Percentiles rank a stretch among this genome's conserved stretches.
Evolutionary conservation across 305 asterid genomes (phyloP).

Genomic region (Fraxinus albicans): DNA sequence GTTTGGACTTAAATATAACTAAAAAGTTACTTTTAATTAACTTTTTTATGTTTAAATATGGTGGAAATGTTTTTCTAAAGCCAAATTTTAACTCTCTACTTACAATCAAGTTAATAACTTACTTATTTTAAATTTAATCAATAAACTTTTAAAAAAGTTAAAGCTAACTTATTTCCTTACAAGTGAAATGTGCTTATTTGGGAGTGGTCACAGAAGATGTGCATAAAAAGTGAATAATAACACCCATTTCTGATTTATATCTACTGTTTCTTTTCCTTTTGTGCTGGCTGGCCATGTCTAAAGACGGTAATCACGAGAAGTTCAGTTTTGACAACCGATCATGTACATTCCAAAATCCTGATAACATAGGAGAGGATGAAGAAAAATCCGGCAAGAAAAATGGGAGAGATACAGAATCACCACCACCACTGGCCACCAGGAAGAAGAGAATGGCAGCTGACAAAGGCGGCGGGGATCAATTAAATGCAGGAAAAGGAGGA

Average conservation of each 20-base stretch:
- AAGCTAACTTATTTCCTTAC: neutral
- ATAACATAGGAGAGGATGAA: neutral
- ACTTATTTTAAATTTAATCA: too few relatives aligned
- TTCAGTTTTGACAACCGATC: conserved; percentile 35
- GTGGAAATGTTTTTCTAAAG: neutral
- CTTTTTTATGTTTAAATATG: neutral
- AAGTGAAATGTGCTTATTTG: neutral
- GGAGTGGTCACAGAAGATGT: neutral
- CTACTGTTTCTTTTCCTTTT: neutral
- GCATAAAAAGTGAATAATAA: neutral
- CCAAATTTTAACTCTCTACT: neutral
- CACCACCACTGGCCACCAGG: neutral
- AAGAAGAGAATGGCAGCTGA: conserved; percentile 30
- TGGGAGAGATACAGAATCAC: conserved; percentile 19
- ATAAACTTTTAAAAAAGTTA: too few relatives aligned
- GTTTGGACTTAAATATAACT: neutral
- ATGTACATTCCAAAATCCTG: conserved; percentile 24
- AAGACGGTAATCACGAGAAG: conserved; percentile 24
- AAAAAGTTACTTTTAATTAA: neutral
- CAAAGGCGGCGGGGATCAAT: neutral
- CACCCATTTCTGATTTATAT: neutral
- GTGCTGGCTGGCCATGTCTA: conserved; percentile 2
- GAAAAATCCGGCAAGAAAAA: conserved; percentile 20
- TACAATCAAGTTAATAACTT: too few relatives aligned
- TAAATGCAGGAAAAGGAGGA: conserved; percentile 16